A percentile compares a stretch with the other conserved stretches of the same genome.
phyloP scores from a whole-genome alignment of 495 filamentous ascomycete genomes.

The Penicillium diatomitis region DNA sequence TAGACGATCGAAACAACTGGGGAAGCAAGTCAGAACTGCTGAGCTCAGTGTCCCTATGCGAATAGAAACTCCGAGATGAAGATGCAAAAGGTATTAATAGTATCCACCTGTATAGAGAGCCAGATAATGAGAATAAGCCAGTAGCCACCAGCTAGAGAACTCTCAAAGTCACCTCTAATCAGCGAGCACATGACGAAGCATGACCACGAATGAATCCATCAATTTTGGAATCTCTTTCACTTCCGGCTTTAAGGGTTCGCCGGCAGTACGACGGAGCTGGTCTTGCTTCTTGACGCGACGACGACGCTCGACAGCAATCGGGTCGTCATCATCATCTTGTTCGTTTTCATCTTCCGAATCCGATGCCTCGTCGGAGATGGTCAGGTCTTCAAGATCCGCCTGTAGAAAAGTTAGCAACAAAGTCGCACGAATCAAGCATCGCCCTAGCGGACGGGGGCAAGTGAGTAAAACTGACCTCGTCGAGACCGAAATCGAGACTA shows the following conservation, averaged over 20 bases:
- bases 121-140: too few relatives aligned
- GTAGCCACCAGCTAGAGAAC: too few relatives aligned
- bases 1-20: too few relatives aligned
- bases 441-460: not conserved
- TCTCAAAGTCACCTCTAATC: slow-evolving; percentile 34
- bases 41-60: too few relatives aligned
- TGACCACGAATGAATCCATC: slow-evolving; percentile 66
- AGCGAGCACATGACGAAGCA: slow-evolving; percentile 81
- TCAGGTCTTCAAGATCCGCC: slow-evolving; percentile 73
- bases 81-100: too few relatives aligned
- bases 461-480: slow-evolving; percentile 46
- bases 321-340: slow-evolving; percentile 64
- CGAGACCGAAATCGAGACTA: slow-evolving; percentile 78
- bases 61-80: too few relatives aligned
- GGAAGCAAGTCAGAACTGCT: too few relatives aligned
- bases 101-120: too few relatives aligned
- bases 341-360: slow-evolving; percentile 65
- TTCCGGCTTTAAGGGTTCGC: slow-evolving; percentile 80
- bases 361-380: slow-evolving; percentile 62
- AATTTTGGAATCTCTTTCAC: slow-evolving; percentile 72
- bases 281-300: slow-evolving; percentile 67
- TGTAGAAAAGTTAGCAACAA: slow-evolving; percentile 13
- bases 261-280: slow-evolving; percentile 68
- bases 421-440: not conserved
- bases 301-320: slow-evolving; percentile 76